Evolutionary conservation across 805 yeast genomes (phyloP).

Genomic region (Candida sanyiensis): DNA sequence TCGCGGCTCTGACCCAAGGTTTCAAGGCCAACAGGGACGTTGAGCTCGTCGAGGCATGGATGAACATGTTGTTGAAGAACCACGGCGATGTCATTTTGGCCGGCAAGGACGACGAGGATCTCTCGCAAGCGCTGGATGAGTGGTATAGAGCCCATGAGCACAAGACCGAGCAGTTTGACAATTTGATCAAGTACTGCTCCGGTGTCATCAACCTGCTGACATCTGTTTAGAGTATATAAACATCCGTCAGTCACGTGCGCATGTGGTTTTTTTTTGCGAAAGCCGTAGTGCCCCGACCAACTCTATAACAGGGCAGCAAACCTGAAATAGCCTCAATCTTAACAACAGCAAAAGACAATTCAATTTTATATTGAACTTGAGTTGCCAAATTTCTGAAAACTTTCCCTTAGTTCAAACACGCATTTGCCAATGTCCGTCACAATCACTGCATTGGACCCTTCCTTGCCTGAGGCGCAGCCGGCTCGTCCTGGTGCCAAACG

Average conservation of each 20-base stretch:
- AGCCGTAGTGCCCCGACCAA: too few species aligned
- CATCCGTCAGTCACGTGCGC: too few species aligned
- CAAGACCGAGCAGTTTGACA: conserved; percentile 51
- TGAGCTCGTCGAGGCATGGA: conserved; percentile 79
- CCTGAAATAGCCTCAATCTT: neutral
- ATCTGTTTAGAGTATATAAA: conserved; percentile 14
- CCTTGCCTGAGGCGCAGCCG: conserved; percentile 8
- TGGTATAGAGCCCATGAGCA: conserved; percentile 43
- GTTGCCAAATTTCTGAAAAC: neutral
- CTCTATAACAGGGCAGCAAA: conserved; percentile 5
- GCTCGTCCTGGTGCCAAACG: conserved; percentile 16
- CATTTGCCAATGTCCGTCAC: conserved; percentile 6
- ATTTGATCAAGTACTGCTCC: conserved; percentile 69
- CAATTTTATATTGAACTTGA: too few species aligned
- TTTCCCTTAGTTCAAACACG: neutral
- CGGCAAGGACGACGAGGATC: conserved; percentile 33
- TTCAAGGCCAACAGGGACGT: conserved; percentile 50
- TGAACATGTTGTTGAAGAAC: conserved; percentile 62
- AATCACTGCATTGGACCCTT: conserved; percentile 14
- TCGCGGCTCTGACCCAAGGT: conserved; percentile 62
- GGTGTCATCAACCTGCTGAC: conserved; percentile 65
- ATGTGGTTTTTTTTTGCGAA: too few species aligned
- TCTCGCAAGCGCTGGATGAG: conserved; percentile 40
- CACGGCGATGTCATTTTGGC: conserved; percentile 72
- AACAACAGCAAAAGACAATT: neutral